Evolutionary conservation across 306 rosid species (phyloP).

Genomic region (Cyamopsis tetragonoloba): DNA sequence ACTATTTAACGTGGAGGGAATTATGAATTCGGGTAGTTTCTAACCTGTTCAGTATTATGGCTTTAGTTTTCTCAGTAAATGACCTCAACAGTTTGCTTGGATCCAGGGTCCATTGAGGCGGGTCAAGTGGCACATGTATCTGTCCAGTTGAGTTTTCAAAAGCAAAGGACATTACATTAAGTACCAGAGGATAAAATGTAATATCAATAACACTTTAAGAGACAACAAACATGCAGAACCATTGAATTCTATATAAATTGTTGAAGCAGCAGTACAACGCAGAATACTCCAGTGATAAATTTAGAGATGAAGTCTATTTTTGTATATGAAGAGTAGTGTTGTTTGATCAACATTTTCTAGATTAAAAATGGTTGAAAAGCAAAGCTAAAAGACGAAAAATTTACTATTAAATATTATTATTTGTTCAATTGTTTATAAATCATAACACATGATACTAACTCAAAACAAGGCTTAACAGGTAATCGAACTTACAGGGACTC

Average conservation of each 20-base stretch:
- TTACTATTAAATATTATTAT: neutral
- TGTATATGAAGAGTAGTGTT: neutral
- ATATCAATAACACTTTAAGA: conserved; percentile 6
- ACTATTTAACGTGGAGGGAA: neutral
- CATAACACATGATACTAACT: neutral
- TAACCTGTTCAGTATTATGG: conserved; percentile 75
- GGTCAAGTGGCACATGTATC: conserved; percentile 73
- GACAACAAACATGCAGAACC: neutral
- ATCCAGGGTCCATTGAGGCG: conserved; percentile 78
- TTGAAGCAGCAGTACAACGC: too few relatives aligned
- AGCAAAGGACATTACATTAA: neutral
- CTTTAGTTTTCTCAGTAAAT: conserved; percentile 70
- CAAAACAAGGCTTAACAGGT: conserved; percentile 8
- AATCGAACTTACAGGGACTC: conserved; percentile 61
- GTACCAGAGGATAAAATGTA: neutral
- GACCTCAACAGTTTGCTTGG: conserved; percentile 51
- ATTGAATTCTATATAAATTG: neutral
- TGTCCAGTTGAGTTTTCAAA: conserved; percentile 31
- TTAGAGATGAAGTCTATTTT: neutral
- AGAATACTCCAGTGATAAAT: neutral
- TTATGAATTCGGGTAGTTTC: conserved; percentile 14
- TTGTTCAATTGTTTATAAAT: neutral
- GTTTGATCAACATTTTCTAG: neutral
- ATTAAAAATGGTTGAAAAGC: neutral
- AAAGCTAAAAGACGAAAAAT: neutral